A percentile compares a stretch with the other conserved stretches of the same genome.
These are phyloP conservation scores for Rosa hybrid DNA, from an alignment of 331 rosid genomes.

Conservation along the genomic window DNA sequence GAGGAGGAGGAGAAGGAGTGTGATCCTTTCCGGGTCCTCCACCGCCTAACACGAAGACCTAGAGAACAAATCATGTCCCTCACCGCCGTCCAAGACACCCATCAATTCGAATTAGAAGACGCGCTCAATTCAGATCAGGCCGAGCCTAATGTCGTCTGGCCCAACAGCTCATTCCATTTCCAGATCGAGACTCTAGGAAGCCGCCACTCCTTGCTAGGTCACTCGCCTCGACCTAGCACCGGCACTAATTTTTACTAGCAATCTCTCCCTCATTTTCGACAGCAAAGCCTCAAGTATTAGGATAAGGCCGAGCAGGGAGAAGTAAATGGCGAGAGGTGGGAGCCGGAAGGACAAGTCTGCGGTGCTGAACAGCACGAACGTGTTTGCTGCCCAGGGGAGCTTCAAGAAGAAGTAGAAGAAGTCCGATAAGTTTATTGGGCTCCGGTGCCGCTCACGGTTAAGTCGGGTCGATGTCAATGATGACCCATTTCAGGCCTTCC, in stretches of 20 bases:
- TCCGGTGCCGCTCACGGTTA: constrained; percentile 52
- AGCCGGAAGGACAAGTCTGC: constrained; percentile 52
- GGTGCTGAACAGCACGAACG: constrained; percentile 54
- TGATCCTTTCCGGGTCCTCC: not conserved
- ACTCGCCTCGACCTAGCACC: too few species aligned
- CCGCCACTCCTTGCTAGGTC: too few species aligned
- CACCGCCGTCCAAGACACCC: not conserved
- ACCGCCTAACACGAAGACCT: not conserved
- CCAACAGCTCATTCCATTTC: constrained; percentile 27
- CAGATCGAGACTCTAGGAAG: too few species aligned
- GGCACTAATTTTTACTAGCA: not conserved
- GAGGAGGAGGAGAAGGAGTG: too few species aligned
- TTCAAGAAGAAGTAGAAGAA: constrained; percentile 68
- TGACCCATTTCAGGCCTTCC: constrained; percentile 7
- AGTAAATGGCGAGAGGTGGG: constrained; percentile 63
- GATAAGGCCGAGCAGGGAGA: not conserved
- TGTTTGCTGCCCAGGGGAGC: constrained; percentile 70
- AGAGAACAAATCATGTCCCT: constrained; percentile 15
- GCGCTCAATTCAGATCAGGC: constrained; percentile 33
- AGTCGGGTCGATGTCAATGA: constrained; percentile 69
- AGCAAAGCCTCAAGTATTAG: too few species aligned
- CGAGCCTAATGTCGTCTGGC: constrained; percentile 30
- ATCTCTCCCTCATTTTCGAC: not conserved
- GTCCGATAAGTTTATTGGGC: constrained; percentile 53
- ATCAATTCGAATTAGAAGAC: not conserved